Evolutionary conservation across 2,329 filamentous ascomycete genomes (phyloP).

Genomic region (Coniochaeta sp.): DNA sequence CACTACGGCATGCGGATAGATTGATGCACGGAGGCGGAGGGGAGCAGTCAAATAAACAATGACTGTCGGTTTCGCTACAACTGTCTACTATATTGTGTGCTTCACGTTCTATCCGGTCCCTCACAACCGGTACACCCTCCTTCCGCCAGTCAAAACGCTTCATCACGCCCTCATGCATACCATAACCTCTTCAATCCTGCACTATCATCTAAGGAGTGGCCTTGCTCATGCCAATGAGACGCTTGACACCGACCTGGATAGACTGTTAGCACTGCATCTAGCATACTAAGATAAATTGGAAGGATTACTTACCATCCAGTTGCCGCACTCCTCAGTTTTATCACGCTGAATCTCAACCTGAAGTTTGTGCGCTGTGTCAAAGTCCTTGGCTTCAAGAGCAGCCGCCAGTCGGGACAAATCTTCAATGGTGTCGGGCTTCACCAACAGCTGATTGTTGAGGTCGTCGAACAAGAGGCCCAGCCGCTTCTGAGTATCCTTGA

Average conservation of each 20-base stretch:
- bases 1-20: too few species aligned
- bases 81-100: not conserved
- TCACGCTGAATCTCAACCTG: slow-evolving; percentile 72
- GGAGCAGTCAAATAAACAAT: too few species aligned
- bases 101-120: not conserved
- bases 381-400: slow-evolving; percentile 63
- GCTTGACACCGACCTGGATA: slow-evolving; percentile 63
- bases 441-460: slow-evolving; percentile 87
- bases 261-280: slow-evolving; percentile 13
- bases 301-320: slow-evolving; percentile 82
- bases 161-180: too few species aligned
- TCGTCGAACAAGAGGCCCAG: slow-evolving; percentile 93
- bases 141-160: not conserved
- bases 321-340: slow-evolving; percentile 72
- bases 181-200: too few species aligned
- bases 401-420: slow-evolving; percentile 58
- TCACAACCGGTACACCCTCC: not conserved
- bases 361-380: slow-evolving; percentile 57
- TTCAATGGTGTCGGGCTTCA: slow-evolving; percentile 71
- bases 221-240: slow-evolving; percentile 73
- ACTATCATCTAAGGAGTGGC: slow-evolving; percentile 47
- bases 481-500: slow-evolving; percentile 90
- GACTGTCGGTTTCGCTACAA: not conserved
- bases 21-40: too few species aligned
- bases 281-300: not conserved